These are phyloP conservation scores for Castanopsis chinensis DNA, from an alignment of 306 rosid genomes.

Conservation along the genomic window DNA sequence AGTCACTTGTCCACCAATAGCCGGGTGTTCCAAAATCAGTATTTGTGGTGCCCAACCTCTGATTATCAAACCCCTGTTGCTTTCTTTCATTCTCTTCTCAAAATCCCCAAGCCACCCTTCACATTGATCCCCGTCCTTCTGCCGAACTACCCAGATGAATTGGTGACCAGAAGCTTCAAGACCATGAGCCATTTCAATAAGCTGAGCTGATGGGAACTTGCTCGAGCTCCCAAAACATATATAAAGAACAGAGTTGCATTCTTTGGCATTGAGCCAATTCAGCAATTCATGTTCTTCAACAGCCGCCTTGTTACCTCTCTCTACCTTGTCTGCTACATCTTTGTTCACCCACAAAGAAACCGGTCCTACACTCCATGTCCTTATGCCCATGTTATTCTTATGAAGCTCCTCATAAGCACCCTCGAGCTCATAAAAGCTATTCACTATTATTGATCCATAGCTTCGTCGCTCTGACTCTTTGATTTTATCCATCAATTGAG, in stretches of 20 bases:
- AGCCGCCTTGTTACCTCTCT: slow-evolving; percentile 19
- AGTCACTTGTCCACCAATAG: not conserved
- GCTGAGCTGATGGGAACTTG: slow-evolving; percentile 8
- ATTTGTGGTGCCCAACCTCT: not conserved
- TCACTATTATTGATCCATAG: no score
- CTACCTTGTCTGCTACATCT: slow-evolving; percentile 24
- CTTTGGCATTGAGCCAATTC: slow-evolving; percentile 30
- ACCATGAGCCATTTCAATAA: slow-evolving; percentile 7
- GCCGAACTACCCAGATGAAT: slow-evolving; percentile 12
- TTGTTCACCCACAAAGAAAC: slow-evolving; percentile 37
- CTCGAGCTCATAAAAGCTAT: no score
- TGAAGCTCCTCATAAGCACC: no score
- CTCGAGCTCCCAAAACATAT: slow-evolving; percentile 3
- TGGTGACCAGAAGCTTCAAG: not conserved
- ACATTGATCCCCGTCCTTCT: not conserved
- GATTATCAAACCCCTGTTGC: not conserved
- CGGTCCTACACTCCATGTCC: slow-evolving; percentile 40
- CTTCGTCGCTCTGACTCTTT: no score
- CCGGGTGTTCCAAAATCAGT: not conserved
- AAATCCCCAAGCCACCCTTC: not conserved
- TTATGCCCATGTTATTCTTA: slow-evolving; percentile 12
- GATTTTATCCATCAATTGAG: no score
- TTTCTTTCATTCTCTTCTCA: not conserved
- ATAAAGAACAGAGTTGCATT: slow-evolving; percentile 19
- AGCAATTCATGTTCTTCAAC: slow-evolving; percentile 25